These are phyloP conservation scores for Trametopsis cervina DNA, from an alignment of 768 basidiomycete genomes.

Conservation along the genomic window DNA sequence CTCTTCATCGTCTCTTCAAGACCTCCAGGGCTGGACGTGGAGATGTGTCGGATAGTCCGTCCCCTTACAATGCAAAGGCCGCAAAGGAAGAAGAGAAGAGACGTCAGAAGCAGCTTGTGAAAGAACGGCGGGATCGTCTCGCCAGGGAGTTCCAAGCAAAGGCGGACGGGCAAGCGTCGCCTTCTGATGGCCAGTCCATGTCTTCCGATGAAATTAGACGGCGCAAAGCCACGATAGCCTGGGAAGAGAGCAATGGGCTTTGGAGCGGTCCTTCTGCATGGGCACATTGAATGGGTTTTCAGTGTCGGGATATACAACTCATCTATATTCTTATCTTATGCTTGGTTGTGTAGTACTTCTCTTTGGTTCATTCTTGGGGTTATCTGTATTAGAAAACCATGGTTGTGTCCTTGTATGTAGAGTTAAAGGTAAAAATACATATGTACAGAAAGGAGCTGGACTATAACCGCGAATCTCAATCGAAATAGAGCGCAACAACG, in stretches of 20 bases:
- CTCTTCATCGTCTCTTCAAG: not conserved
- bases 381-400: conserved; percentile 1
- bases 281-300: no score
- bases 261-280: conserved; percentile 17
- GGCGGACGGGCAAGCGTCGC: conserved; percentile 23
- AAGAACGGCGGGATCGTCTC: conserved; percentile 33
- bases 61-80: not conserved
- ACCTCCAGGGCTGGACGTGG: not conserved
- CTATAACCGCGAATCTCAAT: no score
- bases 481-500: no score
- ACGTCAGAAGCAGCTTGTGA: conserved; percentile 35
- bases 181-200: conserved; percentile 9
- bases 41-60: not conserved
- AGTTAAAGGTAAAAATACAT: conserved; percentile 1
- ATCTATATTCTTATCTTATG: no score
- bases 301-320: no score
- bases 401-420: conserved; percentile 3
- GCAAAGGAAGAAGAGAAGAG: conserved; percentile 33
- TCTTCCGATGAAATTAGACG: conserved; percentile 1
- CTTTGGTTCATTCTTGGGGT: conserved; percentile 1
- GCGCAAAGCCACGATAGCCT: not conserved
- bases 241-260: conserved; percentile 16
- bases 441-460: no score
- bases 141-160: conserved; percentile 39
- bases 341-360: not conserved